phyloP scores from a whole-genome alignment of 2,329 filamentous ascomycete genomes.

The Gremmenia infestans region DNA sequence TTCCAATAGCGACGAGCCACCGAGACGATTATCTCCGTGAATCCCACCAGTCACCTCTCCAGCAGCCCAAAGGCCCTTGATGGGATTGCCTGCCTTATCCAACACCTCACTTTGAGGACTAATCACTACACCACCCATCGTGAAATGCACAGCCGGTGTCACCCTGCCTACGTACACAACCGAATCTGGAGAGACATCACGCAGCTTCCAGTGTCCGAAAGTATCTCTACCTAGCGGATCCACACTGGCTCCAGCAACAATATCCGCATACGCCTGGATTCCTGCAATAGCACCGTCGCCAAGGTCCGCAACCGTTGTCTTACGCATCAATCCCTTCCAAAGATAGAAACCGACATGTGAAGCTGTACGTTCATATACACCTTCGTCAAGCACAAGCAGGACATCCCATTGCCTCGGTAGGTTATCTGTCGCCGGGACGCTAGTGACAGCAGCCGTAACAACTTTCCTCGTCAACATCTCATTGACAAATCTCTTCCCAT shows the following conservation, averaged over 20 bases:
- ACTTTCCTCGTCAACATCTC: slow-evolving; percentile 56
- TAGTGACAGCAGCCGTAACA: slow-evolving; percentile 49
- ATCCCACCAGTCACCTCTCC: slow-evolving; percentile 62
- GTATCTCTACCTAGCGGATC: slow-evolving; percentile 44
- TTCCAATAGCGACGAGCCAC: slow-evolving; percentile 56
- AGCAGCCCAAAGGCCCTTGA: slow-evolving; percentile 56
- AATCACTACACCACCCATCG: slow-evolving; percentile 60
- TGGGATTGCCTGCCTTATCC: slow-evolving; percentile 36
- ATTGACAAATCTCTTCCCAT: slow-evolving; percentile 53
- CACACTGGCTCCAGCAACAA: slow-evolving; percentile 35
- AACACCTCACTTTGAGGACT: slow-evolving; percentile 50
- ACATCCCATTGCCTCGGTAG: slow-evolving; percentile 52
- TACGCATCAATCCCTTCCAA: slow-evolving; percentile 56
- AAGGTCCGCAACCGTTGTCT: slow-evolving; percentile 49
- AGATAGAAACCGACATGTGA: slow-evolving; percentile 59
- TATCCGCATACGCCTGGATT: slow-evolving; percentile 45
- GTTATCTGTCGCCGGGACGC: slow-evolving; percentile 27
- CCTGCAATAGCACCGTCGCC: slow-evolving; percentile 35
- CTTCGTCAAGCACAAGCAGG: slow-evolving; percentile 54
- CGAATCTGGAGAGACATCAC: slow-evolving; percentile 42
- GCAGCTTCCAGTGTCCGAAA: slow-evolving; percentile 55
- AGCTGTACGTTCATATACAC: slow-evolving; percentile 45
- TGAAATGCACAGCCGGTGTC: slow-evolving; percentile 61
- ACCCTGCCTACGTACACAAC: slow-evolving; percentile 54
- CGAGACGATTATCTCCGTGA: slow-evolving; percentile 58